phyloP scores from a whole-genome alignment of 371 early-diverging fungal genomes.

The Circinella minor region DNA sequence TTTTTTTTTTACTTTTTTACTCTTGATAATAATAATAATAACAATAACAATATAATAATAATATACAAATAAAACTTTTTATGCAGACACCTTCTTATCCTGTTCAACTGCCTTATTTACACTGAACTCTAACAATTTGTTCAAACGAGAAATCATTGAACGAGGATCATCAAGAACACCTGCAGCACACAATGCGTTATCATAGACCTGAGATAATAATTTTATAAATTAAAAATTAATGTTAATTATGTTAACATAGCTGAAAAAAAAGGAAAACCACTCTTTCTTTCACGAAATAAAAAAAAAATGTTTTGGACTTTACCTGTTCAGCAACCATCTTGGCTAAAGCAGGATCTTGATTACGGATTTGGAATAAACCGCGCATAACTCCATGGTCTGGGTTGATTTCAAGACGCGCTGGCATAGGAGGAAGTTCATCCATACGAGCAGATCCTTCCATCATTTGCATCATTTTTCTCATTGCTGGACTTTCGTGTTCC shows the following conservation, averaged over 20 bases:
- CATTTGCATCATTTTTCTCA: constrained; percentile 79
- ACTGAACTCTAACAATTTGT: constrained; percentile 67
- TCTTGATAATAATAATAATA: too few relatives aligned
- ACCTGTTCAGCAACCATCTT: constrained; percentile 67
- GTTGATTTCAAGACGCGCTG: constrained; percentile 85
- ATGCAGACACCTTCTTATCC: constrained; percentile 47
- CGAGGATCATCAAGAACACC: constrained; percentile 82
- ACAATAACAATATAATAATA: background rate
- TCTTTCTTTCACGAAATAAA: too few relatives aligned
- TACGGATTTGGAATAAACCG: constrained; percentile 65
- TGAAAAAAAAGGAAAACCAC: background rate
- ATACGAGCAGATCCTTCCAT: constrained; percentile 71
- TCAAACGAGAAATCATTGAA: constrained; percentile 76
- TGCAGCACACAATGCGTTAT: constrained; percentile 81
- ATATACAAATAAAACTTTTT: background rate
- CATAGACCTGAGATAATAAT: constrained; percentile 55
- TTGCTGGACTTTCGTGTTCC: constrained; percentile 79
- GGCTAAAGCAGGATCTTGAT: constrained; percentile 65
- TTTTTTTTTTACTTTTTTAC: background rate
- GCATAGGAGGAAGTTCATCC: constrained; percentile 54
- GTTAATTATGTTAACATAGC: background rate
- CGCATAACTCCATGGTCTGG: constrained; percentile 79
- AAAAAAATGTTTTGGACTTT: background rate
- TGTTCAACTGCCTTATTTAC: constrained; percentile 44
- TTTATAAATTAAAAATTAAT: too few relatives aligned